These are phyloP conservation scores for Monilinia fructigena DNA, from an alignment of 2,329 filamentous ascomycete species.

Conservation along the genomic window DNA sequence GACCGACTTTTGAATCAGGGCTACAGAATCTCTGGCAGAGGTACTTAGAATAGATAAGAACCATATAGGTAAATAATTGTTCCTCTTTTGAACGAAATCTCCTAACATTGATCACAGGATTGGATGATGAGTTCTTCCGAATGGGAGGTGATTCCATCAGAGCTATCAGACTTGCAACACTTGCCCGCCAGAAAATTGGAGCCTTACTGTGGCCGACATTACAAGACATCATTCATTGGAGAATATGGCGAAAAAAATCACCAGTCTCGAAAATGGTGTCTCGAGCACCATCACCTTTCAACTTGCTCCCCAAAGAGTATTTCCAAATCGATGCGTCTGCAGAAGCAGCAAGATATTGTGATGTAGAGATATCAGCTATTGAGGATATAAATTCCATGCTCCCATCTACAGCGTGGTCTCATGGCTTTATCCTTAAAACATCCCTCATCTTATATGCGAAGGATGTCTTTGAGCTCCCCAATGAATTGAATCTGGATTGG, in stretches of 20 bases:
- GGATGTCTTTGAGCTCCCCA: slow-evolving; percentile 26
- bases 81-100: background rate
- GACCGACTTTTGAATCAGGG: background rate
- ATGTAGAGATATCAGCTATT: background rate
- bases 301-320: background rate
- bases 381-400: slow-evolving; percentile 41
- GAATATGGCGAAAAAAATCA: slow-evolving; percentile 41
- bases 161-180: slow-evolving; percentile 47
- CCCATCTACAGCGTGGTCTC: slow-evolving; percentile 42
- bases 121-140: slow-evolving; percentile 42
- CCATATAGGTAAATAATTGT: background rate
- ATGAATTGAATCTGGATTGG: slow-evolving; percentile 25
- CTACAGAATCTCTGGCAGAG: background rate
- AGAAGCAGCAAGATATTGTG: background rate
- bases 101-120: background rate
- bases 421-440: slow-evolving; percentile 40
- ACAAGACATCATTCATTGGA: slow-evolving; percentile 43
- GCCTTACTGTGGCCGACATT: slow-evolving; percentile 43
- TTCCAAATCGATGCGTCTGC: background rate
- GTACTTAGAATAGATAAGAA: background rate
- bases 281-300: background rate
- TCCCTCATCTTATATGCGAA: slow-evolving; percentile 41
- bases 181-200: slow-evolving; percentile 33
- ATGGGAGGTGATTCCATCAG: slow-evolving; percentile 40
- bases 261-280: background rate